phyloP scores from a whole-genome alignment of 108 stramenopile genomes.

The Licmophora abbreviata region DNA sequence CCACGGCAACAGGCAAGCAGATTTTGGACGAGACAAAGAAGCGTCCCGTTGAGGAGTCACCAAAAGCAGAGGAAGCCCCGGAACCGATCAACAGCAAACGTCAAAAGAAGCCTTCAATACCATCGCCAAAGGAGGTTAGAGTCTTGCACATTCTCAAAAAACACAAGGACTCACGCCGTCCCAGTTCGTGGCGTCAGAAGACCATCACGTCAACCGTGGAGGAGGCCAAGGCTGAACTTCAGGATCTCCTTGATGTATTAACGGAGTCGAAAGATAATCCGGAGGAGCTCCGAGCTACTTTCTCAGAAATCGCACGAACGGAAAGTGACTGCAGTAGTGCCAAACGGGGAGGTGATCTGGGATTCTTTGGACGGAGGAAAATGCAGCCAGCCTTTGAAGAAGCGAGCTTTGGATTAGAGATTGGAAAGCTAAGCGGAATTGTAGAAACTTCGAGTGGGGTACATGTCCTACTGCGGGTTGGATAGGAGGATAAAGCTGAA shows the following conservation, averaged over 20 bases:
- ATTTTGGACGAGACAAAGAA: not conserved
- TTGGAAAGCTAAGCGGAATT: conserved; percentile 68
- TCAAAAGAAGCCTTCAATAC: not conserved
- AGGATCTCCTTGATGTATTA: conserved; percentile 46
- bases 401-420: conserved; percentile 68
- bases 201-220: conserved; percentile 64
- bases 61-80: conserved; percentile 12
- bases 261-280: conserved; percentile 33
- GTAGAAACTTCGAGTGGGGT: conserved; percentile 80
- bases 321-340: conserved; percentile 82
- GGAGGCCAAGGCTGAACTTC: conserved; percentile 61
- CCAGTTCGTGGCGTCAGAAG: conserved; percentile 60
- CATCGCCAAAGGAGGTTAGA: conserved; percentile 48
- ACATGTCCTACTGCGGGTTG: conserved; percentile 72
- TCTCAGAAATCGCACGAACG: conserved; percentile 69
- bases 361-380: conserved; percentile 73
- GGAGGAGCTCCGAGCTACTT: conserved; percentile 61
- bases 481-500: conserved; percentile 27
- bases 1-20: not conserved
- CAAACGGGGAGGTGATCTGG: conserved; percentile 78
- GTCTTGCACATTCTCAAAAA: conserved; percentile 83
- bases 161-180: conserved; percentile 64
- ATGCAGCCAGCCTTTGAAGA: conserved; percentile 79
- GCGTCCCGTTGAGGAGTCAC: not conserved
- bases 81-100: not conserved